Evolutionary conservation across 2,329 filamentous ascomycete genomes (phyloP), one percentile per base, ranked within the genome.

Genomic region (Fusarium algeriense): DNA sequence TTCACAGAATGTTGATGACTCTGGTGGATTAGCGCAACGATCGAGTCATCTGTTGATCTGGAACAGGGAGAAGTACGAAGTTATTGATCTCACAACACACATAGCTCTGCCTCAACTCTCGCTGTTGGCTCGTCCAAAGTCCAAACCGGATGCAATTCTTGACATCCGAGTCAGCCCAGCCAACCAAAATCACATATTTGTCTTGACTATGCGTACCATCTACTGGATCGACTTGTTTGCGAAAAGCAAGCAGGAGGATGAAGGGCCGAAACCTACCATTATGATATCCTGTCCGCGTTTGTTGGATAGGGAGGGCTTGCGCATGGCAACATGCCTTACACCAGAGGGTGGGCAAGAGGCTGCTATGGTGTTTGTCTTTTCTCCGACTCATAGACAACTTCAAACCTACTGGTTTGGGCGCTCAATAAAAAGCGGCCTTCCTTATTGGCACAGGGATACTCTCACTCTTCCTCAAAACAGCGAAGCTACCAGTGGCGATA

Each of bases 121-220:
- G 14, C 64, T 75, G 9, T 57, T 80, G n/a, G 68, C 55, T 14
- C 66, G 75, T 14, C 64, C 73, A 23, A 76, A 69, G 45, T 60
- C 48, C 13, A 78, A 73, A 4, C 69, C 75, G 28, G 83, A 84
- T 54, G 74, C 69, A 19, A 86, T 93, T 50, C 76, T 93, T 62
- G 87, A 92, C 73, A 75, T 90, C 3, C 83, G 84, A 68, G 73
- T 79, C 12, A 87, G 87, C 62, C 84, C 85, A 2, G 74, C 78
- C 5, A 80, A 85, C 57, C 79, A 82, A 8, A 81, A 82, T 30
- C 84, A 88, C n/a, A 73, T 89, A 3, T 87, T 90, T 61, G 80
- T 92, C 13, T 80, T 93, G 46, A 93, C 90, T 2, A 85, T 84
- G 15, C 82, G 81, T 1, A 81, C 81, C 32, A 60, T 92, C 1